Base-by-base conservation (phyloP, 192 early-diverging fungal species). In the Coemansia sp. region DNA sequence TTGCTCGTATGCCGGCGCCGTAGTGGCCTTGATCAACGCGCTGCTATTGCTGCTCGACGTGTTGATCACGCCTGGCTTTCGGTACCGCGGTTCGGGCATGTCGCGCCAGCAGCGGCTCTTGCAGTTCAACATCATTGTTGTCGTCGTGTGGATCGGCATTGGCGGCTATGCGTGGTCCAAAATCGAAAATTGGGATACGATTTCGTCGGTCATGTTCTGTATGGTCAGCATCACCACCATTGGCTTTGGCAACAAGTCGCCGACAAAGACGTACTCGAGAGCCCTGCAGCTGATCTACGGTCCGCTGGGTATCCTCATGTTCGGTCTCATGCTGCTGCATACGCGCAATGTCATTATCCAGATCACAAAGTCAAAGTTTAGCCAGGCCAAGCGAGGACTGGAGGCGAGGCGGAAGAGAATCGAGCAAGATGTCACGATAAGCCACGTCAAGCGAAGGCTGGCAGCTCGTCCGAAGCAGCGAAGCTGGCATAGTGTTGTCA, bases 121-220 rank as follows among this genome's bases (percentile, higher is more conserved):
- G 57, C 80, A 83, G 75, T 74, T 83, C 62, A 83, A 83, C 62
- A 71, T 83, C 11, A 83, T 83, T 17, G 35, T 83, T 3, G 60
- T 83, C 10, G 71, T 83, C 10, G 76, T 83, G 45, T 83, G 80
- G 80, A 76, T 83, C 38, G 80, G 80, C 11, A 83, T 82, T 36
- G 79, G 80, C 62, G 80, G 80, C 66, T 76, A 71, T 10, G 71
- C 45, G 45, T 83, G 76, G 75, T 83, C 80, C 7, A 83, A 74
- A 53, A 76, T 83, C 42, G 80, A 83, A 54, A 58, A 41, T 59
- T 83, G 80, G 80, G 68, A 77, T 46, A 83, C 72, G 1, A 60
- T 77, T 42, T 68, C 70, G 6, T 65, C 64, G 41, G 67, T 83
- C 12, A 77, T 83, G 75, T 83, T 83, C 60, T 83, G 80, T 59